Evolutionary conservation across 2,329 filamentous ascomycete genomes (phyloP).

Genomic region (Paecilomyces formosus): DNA sequence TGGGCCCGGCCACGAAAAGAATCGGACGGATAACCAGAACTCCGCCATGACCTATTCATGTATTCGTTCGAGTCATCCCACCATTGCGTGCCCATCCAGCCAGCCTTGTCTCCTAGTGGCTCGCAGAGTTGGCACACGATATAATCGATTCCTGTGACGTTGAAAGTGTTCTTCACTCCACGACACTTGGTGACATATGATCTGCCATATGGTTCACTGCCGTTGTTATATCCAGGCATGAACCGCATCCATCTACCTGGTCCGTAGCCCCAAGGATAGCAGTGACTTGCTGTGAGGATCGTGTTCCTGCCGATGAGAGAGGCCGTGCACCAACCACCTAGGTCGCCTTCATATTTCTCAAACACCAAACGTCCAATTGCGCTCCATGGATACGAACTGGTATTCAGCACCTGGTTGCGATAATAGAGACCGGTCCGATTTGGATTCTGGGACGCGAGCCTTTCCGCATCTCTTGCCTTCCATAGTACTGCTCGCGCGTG

Average conservation of each 20-base stretch:
- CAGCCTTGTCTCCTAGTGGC: constrained; percentile 12
- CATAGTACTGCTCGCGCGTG: background rate
- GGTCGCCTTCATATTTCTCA: constrained; percentile 10
- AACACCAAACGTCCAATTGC: constrained; percentile 13
- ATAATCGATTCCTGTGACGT: constrained; percentile 16
- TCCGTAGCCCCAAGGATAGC: constrained; percentile 14
- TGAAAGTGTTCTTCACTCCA: constrained; percentile 14
- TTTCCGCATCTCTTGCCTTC: constrained; percentile 2
- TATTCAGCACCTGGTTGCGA: constrained; percentile 9
- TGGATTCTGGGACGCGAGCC: background rate
- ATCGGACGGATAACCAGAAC: constrained; percentile 14
- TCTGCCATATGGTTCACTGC: constrained; percentile 12
- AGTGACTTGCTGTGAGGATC: constrained; percentile 16
- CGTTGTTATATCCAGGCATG: constrained; percentile 10
- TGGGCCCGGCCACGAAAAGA: constrained; percentile 10
- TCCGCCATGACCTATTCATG: constrained; percentile 9
- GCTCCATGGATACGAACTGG: constrained; percentile 13
- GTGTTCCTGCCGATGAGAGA: constrained; percentile 13
- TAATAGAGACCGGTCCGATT: constrained; percentile 6
- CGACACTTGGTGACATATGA: constrained; percentile 14
- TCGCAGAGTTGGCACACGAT: constrained; percentile 14
- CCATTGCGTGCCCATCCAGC: constrained; percentile 17
- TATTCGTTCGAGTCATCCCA: constrained; percentile 9
- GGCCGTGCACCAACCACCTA: constrained; percentile 15
- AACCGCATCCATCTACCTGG: constrained; percentile 15